Base-by-base conservation (phyloP, 192 early-diverging fungal genomes). In the Coemansia sp. region DNA sequence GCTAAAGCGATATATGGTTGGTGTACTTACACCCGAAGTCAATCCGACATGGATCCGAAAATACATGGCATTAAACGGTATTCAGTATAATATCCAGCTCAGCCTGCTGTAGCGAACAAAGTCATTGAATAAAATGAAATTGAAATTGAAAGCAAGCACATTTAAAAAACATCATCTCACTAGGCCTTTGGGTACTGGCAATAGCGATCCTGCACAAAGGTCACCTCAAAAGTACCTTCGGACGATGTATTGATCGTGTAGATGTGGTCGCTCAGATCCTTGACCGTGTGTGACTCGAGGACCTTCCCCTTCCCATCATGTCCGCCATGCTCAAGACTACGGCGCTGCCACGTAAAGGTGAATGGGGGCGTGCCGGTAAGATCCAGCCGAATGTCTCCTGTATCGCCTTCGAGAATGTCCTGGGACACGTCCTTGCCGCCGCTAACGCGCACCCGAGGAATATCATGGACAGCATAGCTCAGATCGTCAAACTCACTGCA, bases 361-460 rank as follows among this genome's bases (percentile, higher is more conserved):
- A 88, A 91, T 17, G 89, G 89, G 29, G 86, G 81, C 15, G 72
- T 74, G 28, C 89, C 89, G 7, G 71, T 57, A n/a, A 91, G 82
- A 13, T 88, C 81, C 52, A 91, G 61, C 1, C 52, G 56, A 42
- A 89, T 85, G 14, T 79, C 65, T 2, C 84, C 83, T 55, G 83
- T 68, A 17, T 84, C 80, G 14, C 82, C 82, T 36, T 84, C 82
- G 14, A 85, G 59, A 61, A 91, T 87, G 56, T 91, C 87, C 59
- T 88, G 86, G 40, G 84, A 68, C n/a, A 83, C 65, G 33, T 91
- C 82, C 17, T 81, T 55, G 6, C 89, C 89, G 19, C 83, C 85
- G 48, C 86, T 86, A 19, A 91, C 84, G 22, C 83, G 83, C 2
- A 85, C 86, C 20, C 73, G 74, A 28, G 89, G 89, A 28, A 88